phyloP scores from a whole-genome alignment of 2,329 filamentous ascomycete species.

The Cordyceps pruinosa region DNA sequence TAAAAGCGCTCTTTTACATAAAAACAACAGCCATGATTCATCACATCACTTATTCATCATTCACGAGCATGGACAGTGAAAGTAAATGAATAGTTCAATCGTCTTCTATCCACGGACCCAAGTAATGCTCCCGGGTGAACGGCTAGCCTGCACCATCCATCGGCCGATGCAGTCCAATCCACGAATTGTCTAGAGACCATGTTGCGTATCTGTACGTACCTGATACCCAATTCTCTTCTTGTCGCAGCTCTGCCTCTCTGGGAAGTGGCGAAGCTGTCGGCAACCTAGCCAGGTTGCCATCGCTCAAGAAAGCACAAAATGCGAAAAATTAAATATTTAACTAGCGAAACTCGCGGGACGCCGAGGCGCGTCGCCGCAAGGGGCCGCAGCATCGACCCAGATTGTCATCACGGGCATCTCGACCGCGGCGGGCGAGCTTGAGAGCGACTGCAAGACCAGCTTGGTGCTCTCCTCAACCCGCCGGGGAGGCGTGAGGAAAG shows the following conservation, averaged over 20 bases:
- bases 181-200: not conserved
- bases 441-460: constrained; percentile 36
- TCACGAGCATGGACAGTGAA: not conserved
- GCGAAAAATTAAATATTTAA: constrained; percentile 19
- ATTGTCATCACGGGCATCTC: constrained; percentile 27
- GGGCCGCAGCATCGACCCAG: constrained; percentile 49
- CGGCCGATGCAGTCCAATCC: constrained; percentile 5
- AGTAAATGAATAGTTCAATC: constrained; percentile 42
- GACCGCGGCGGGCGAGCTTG: constrained; percentile 9
- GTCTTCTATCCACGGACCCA: constrained; percentile 37
- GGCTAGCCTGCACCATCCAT: constrained; percentile 17
- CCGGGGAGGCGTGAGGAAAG: constrained; percentile 21
- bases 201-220: constrained; percentile 1
- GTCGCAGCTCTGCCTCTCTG: not conserved
- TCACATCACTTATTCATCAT: too few relatives aligned
- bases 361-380: not conserved
- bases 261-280: not conserved
- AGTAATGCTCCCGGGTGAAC: constrained; percentile 22
- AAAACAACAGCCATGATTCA: too few relatives aligned
- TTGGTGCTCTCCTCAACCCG: constrained; percentile 30
- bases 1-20: too few relatives aligned
- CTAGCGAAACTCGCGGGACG: constrained; percentile 19
- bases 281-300: not conserved
- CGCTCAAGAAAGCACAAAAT: constrained; percentile 26
- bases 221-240: constrained; percentile 5